A percentile compares a stretch with the other conserved stretches of the same genome.
Evolutionary conservation across 371 early-diverging fungal species (phyloP).

Genomic region (Apophysomyces elegans): DNA sequence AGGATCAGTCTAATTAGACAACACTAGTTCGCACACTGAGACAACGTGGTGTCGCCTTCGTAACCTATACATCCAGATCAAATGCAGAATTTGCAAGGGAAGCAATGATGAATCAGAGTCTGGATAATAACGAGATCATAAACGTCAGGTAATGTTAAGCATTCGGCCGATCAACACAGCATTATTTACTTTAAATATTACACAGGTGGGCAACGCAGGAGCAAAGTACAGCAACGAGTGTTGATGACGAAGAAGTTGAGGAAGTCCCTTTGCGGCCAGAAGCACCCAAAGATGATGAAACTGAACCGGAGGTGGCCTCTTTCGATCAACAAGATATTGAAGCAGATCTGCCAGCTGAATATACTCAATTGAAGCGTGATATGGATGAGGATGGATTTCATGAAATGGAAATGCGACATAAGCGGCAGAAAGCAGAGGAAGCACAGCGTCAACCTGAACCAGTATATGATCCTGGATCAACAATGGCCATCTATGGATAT

Average conservation of each 20-base stretch:
- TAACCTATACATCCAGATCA: slow-evolving; percentile 69
- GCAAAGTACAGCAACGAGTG: slow-evolving; percentile 70
- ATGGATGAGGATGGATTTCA: slow-evolving; percentile 44
- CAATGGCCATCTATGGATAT: slow-evolving; percentile 33
- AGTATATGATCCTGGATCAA: slow-evolving; percentile 25
- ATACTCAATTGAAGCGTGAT: slow-evolving; percentile 39
- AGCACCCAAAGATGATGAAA: slow-evolving; percentile 22
- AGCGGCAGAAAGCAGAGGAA: slow-evolving; percentile 45
- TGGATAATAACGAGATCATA: slow-evolving; percentile 69
- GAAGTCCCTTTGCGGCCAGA: neutral
- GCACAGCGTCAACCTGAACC: slow-evolving; percentile 15
- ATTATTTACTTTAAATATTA: neutral
- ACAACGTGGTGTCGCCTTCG: slow-evolving; percentile 81
- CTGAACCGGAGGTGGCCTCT: slow-evolving; percentile 44
- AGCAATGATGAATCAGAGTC: slow-evolving; percentile 84
- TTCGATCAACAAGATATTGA: slow-evolving; percentile 56
- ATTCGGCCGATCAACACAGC: neutral
- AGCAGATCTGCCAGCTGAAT: slow-evolving; percentile 68
- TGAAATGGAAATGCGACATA: slow-evolving; percentile 40
- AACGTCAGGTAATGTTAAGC: slow-evolving; percentile 40
- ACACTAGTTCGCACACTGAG: slow-evolving; percentile 57
- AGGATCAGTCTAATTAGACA: neutral
- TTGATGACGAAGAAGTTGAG: slow-evolving; percentile 35
- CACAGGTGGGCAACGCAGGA: slow-evolving; percentile 84
- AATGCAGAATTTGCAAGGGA: slow-evolving; percentile 91